Base-by-base conservation (phyloP, 495 filamentous ascomycete species). In the Aspergillus steynii region DNA sequence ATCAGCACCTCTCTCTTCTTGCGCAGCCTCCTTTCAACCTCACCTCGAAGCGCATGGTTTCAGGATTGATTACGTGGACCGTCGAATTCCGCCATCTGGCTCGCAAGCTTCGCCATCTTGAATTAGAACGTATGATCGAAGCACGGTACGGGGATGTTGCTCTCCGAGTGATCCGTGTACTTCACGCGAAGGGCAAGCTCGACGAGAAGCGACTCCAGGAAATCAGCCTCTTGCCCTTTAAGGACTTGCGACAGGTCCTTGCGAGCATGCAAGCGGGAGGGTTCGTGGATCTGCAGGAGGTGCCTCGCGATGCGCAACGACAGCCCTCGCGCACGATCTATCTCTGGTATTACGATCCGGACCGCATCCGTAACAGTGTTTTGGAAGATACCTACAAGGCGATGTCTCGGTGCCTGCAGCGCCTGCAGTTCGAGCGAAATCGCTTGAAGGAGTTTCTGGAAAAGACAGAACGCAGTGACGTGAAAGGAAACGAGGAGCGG, bases 261-360 rank as follows among this genome's bases (percentile, higher is more conserved):
- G 84, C 87, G 2, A 83, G 83, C 58, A 89, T 99, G 82, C 90
- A 96, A 61, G 84, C 86, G 65, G 83, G 85, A 29, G 94, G 95
- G 4, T 88, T 93, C 60, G 82, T 96, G 20, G 90, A 97, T 60
- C 79, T 93, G 9, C 96, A 98, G 69, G 95, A 99, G 77, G 88
- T 98, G 0, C 95, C 95, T 4, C 87, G 87, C 50, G 94, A 97
- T 64, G 72, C 77, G n/a, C 88, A 86, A 53, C 87, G 91, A 2
- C 84, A 90, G 53, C 86, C 92, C 9, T 86, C 82, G 53, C 86
- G 90, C 37, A 93, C 91, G 1, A 86, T 94, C 45, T 97, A 90
- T 70, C 82, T 98, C 27, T 97, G 92, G 90, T 96, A 84, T 76
- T 96, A 89, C 71, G 95, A 98, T 66, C 74, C 80, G 1, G 87